Base-by-base conservation (phyloP, 2,329 filamentous ascomycete genomes). In the Colletotrichum costaricense region DNA sequence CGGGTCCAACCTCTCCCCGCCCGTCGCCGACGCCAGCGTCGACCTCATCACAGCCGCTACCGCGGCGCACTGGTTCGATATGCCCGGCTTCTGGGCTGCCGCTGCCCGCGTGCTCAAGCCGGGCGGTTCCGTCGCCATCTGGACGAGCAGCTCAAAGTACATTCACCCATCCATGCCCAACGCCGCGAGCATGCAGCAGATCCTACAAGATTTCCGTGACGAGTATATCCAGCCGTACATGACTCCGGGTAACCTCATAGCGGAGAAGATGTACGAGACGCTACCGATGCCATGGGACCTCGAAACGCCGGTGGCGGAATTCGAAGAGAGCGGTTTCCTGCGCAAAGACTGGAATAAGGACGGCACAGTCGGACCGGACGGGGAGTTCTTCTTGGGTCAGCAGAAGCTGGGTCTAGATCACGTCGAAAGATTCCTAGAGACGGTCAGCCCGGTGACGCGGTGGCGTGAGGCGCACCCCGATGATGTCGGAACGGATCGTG, bases 51-150 rank as follows among this genome's bases (percentile, higher is more conserved):
- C 83, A 0, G 84, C 85, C 9, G 86, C 86, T 0, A 88, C 83
- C 3, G 85, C 87, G 0, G 87, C 87, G 0, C 89, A 91, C 78
- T 91, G 89, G 89, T 90, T 91, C 79, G 83, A 91, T 75, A 85
- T 90, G 83, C 75, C 81, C 0, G 67, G 68, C 0, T 90, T 91
- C 80, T 91, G 87, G 84, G 60, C 74, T 3, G 79, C 80, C 0
- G 88, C 88, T 0, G 85, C 85, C 0, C 79, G 80, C 14, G 79
- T 87, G 1, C 79, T 91, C 7, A 85, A 83, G 73, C 86, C 88
- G 0, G 86, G 86, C n/a, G 89, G 89, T 26, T 89, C 84, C 3
- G 85, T 91, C 0, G 88, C 88, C 0, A 68, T 91, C 1, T 91
- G 88, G 87, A 80, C 80, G 0, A 79, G 78, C 3, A 82, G 81